Evolutionary conservation across 2,329 filamentous ascomycete genomes (phyloP), one percentile per base, ranked within the genome.

Genomic region (Aspergillus sp.): DNA sequence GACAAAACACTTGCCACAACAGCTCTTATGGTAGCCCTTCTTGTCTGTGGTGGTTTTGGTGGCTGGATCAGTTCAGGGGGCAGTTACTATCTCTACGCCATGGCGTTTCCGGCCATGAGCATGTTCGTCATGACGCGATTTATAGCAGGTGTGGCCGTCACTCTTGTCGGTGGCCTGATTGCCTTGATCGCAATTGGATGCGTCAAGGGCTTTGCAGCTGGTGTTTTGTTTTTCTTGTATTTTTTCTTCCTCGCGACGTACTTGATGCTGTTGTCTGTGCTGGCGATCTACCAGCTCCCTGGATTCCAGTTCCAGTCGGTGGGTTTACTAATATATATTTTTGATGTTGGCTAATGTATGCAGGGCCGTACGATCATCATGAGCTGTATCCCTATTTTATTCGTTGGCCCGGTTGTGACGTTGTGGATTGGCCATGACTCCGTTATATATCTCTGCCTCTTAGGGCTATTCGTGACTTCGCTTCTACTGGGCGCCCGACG

Each of bases 1-100:
- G 68, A 74, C 1, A 75, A 82, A 24, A 77, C 81, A 56, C 75
- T 80, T 19, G 84, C 83, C 1, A 85, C 84, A 0, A 77, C 80
- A 48, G 84, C 82, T 1, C 69, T 87, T 33, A 80, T 87, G 75
- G 80, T 83, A 9, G 81, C 84, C 2, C 74, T 86, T 9, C 73
- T 87, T 6, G 75, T 87, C 27, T 84, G 82, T 11, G 84, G 84
- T 41, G 84, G 81, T 4, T 82, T 86, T 52, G 84, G 84, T 19
- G 84, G 83, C 12, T 86, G 83, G 84, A 84, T 86, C 37, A 82
- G 82, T 15, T 84, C 82, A 51, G 82, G 83, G 19, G 85, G 84
- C 3, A 83, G 81, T 44, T 87, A 86, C 68, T 87, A 87, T 61
- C 77, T 86, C 6, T 75, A 79, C 45, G 80, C 78, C 0, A 82